Conservation (phyloP, 257 asterid genomes). For the Scutellaria baicalensis region DNA sequence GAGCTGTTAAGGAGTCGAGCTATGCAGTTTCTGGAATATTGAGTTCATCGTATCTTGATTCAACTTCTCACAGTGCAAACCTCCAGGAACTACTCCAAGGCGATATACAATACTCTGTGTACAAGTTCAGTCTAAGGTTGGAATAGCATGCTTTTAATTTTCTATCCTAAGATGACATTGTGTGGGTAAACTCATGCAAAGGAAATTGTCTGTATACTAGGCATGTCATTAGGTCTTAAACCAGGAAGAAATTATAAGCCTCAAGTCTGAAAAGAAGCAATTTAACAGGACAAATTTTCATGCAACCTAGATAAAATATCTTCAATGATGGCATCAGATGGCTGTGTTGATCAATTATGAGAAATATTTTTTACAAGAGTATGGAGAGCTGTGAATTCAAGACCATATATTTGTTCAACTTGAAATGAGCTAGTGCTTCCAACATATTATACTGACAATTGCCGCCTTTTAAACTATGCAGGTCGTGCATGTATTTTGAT, state of each 20-base stretch:
- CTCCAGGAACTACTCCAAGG: constrained; percentile 58
- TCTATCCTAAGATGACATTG: background rate
- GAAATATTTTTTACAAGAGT: background rate
- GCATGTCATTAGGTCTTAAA: background rate
- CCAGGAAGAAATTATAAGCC: background rate
- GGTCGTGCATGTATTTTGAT: constrained; percentile 67
- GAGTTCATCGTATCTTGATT: constrained; percentile 40
- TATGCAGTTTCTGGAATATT: constrained; percentile 67
- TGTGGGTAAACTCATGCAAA: background rate
- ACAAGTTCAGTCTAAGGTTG: constrained; percentile 65
- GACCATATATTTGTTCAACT: background rate
- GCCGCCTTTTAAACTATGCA: constrained; percentile 26
- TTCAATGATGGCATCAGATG: background rate
- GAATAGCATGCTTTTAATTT: constrained; percentile 1
- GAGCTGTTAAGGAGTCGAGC: constrained; percentile 39
- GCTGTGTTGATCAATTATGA: background rate
- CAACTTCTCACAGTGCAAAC: constrained; percentile 48
- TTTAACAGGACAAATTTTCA: background rate
- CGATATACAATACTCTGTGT: constrained; percentile 31
- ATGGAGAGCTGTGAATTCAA: background rate
- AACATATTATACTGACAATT: background rate
- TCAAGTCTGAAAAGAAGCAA: background rate
- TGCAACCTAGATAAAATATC: background rate
- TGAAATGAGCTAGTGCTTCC: background rate
- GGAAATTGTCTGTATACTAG: background rate